Base-by-base conservation (phyloP, 495 filamentous ascomycete species). In the Penicillium arizonense region DNA sequence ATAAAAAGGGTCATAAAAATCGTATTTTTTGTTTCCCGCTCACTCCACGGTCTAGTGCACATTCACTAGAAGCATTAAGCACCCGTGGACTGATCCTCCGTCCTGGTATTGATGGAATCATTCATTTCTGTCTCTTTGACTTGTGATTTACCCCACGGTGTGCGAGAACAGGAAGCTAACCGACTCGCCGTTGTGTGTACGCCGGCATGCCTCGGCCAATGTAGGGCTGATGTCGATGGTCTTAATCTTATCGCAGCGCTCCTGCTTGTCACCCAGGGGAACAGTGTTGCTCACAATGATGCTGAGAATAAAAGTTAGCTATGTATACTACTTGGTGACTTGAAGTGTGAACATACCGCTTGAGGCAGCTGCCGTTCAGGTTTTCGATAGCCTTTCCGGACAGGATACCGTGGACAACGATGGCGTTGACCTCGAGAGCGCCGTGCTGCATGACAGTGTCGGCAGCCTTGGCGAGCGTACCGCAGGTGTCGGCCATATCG, bases 211-310 rank as follows among this genome's bases (percentile, higher is more conserved):
- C 71, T 87, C 84, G 56, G 83, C 80, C 57, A 89, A 78, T 20
- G 94, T 97, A 35, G 91, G 89, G 69, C 87, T 89, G 57, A 98
- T 88, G 73, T 98, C 93, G 63, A 98, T 96, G 24, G 91, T 92
- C 60, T 88, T 80, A 36, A 98, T 77, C 71, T 86, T 88, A 54
- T 82, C 77, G 65, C 94, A 97, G 26, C 62, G 56, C 66, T 84
- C 82, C 64, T 87, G 85, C 68, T 74, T 74, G 42, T 76, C 97
- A 62, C 88, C 88, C 50, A 96, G 83, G 35, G 93, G 93, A 24
- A 97, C 90, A n/a, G 92, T 98, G 73, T 98, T 98, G 28, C 95
- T 97, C 45, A 97, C 93, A 12, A 97, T 91, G 6, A 98, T 70
- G 50, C 84, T 85, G 52, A 75, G 14, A 35, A 34, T 3, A 6